Base-by-base conservation (phyloP, 192 early-diverging fungal species). In the Coemansia sp. region DNA sequence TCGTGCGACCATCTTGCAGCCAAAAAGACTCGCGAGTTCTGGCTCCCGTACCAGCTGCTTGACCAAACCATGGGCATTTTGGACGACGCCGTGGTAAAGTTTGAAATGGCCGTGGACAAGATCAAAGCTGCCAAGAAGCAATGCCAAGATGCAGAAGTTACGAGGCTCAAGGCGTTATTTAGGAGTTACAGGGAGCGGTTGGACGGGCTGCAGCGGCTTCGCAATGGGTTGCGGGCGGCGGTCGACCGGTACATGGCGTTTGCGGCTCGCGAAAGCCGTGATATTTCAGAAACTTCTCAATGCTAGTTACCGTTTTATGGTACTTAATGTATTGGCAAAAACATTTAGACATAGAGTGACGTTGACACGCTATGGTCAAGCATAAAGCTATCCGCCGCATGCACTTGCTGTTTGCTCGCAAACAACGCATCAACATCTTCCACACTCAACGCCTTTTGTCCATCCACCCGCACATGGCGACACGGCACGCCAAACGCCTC, bases 21-120 rank as follows among this genome's bases (percentile, higher is more conserved):
- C 45, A 68, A 65, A 38, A 58, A 31, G n/a, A 73, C 80, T 16
- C 64, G 80, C 38, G 80, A 66, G 54, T 54, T 77, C 43, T 82
- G 80, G 74, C 67, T 82, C 51, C 80, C 80, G 8, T 76, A 77
- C 62, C 63, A 65, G 35, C 67, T 82, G 31, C 31, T 82, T 2
- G 80, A 82, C 53, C 80, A 82, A 62, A 77, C 74, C 17, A 57
- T 63, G 45, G 68, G 61, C 21, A 67, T 73, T 7, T 48, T 82
- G 52, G 71, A 61, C 35, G 69, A 74, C 37, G 70, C 80, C 14
- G 62, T 77, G 10, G 67, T 29, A 45, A 63, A 64, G 51, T 77
- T 82, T 59, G 71, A 77, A 22, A 67, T 60, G 4, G 73, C 80
- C 0, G 69, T 80, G 22, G 61, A 19, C 17, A 71, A 65, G 41